phyloP scores from a whole-genome alignment of 2,329 filamentous ascomycete genomes.

The Thelonectria olida region DNA sequence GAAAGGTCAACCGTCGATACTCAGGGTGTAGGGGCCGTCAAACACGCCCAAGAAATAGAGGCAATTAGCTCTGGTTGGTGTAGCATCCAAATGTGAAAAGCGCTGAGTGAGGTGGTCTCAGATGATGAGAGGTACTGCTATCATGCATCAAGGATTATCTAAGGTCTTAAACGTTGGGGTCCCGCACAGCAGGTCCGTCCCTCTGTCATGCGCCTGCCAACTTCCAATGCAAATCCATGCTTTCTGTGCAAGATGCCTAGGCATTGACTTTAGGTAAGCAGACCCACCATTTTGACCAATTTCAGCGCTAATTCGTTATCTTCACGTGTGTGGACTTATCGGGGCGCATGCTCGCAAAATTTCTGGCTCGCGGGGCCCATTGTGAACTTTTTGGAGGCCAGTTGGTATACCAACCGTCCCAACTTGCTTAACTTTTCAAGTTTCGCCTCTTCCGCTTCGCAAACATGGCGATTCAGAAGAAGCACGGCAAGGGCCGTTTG shows the following conservation, averaged over 20 bases:
- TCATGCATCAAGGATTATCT: slow-evolving; percentile 31
- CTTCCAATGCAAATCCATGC: slow-evolving; percentile 26
- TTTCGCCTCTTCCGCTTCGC: slow-evolving; percentile 14
- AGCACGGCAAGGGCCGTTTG: slow-evolving; percentile 97
- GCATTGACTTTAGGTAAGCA: slow-evolving; percentile 4
- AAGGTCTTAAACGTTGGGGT: slow-evolving; percentile 18
- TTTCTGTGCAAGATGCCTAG: not conserved
- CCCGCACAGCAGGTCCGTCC: slow-evolving; percentile 21
- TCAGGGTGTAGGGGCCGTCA: slow-evolving; percentile 36
- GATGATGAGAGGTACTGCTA: slow-evolving; percentile 25
- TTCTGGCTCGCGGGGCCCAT: slow-evolving; percentile 42
- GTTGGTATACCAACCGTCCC: slow-evolving; percentile 16
- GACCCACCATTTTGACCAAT: not conserved
- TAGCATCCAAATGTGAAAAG: slow-evolving; percentile 29
- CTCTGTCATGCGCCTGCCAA: slow-evolving; percentile 29
- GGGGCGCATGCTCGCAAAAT: slow-evolving; percentile 42
- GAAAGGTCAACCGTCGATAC: slow-evolving; percentile 26
- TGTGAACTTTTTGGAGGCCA: slow-evolving; percentile 22
- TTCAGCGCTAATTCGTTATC: slow-evolving; percentile 35
- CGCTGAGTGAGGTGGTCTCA: slow-evolving; percentile 30
- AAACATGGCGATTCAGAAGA: slow-evolving; percentile 95
- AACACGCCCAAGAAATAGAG: slow-evolving; percentile 32
- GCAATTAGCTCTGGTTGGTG: slow-evolving; percentile 27
- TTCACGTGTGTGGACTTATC: slow-evolving; percentile 47
- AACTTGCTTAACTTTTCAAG: slow-evolving; percentile 4